Evolutionary conservation across 1,139 yeast genomes (phyloP).

Genomic region (Petasospora fabianii): DNA sequence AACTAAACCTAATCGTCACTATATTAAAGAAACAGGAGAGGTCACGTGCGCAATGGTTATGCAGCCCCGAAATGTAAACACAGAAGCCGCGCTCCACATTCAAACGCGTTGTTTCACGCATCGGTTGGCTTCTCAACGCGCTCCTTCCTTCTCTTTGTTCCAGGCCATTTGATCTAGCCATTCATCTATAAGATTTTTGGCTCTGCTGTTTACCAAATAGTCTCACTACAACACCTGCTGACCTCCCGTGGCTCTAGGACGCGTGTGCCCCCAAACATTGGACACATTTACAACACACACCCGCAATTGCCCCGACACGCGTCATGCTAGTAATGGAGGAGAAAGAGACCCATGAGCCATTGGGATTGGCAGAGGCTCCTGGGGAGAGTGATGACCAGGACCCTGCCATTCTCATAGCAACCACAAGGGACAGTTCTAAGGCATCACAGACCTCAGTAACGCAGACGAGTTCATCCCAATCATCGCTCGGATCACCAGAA

Average conservation of each 20-base stretch:
- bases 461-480: constrained; percentile 3
- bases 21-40: too few species aligned
- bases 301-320: too few species aligned
- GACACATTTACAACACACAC: too few species aligned
- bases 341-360: too few species aligned
- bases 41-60: not conserved
- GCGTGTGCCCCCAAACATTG: too few species aligned
- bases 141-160: not conserved
- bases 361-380: too few species aligned
- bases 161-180: not conserved
- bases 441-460: not conserved
- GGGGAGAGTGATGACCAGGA: not conserved
- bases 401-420: not conserved
- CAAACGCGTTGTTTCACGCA: constrained; percentile 3
- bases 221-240: too few species aligned
- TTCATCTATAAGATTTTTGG: not conserved
- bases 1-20: too few species aligned
- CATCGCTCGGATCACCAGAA: constrained; percentile 1
- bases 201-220: too few species aligned
- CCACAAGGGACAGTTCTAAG: constrained; percentile 1
- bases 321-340: too few species aligned
- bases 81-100: not conserved
- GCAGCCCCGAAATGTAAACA: constrained; percentile 1
- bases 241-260: too few species aligned
- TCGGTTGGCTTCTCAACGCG: not conserved